Evolutionary conservation across 257 asterid species (phyloP).

Genomic region (Solanum appendiculatum): DNA sequence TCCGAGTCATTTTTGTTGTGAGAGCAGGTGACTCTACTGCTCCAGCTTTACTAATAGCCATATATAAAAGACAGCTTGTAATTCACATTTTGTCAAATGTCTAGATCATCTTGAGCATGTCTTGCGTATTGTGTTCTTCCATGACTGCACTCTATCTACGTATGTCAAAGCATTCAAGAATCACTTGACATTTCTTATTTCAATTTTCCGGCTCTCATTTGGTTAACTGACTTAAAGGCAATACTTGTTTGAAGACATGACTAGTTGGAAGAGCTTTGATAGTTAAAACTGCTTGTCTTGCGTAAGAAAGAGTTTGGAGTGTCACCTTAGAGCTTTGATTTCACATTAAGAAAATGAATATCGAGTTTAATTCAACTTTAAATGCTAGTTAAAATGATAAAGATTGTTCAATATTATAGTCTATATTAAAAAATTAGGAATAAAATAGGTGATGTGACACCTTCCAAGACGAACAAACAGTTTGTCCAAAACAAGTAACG

Average conservation of each 20-base stretch:
- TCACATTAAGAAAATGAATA: no score
- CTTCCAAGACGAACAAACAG: no score
- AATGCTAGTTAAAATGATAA: no score
- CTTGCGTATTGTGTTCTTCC: neutral
- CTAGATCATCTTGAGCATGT: neutral
- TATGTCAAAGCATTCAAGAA: neutral
- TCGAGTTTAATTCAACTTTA: no score
- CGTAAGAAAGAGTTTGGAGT: neutral
- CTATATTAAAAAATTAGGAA: no score
- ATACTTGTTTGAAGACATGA: neutral
- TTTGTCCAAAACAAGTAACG: no score
- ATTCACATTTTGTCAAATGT: neutral
- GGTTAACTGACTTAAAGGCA: neutral
- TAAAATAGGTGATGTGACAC: no score
- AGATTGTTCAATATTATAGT: no score
- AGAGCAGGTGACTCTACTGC: conserved; percentile 11
- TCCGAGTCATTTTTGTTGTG: neutral
- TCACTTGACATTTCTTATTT: neutral
- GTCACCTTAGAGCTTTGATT: neutral
- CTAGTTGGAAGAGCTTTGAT: neutral
- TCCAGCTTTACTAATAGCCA: neutral
- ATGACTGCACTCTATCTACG: neutral
- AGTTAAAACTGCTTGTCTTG: neutral
- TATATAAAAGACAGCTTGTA: no score
- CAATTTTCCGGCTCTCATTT: neutral